Conservation (phyloP, 345 rosid species). For the Eutrema japonicum region DNA sequence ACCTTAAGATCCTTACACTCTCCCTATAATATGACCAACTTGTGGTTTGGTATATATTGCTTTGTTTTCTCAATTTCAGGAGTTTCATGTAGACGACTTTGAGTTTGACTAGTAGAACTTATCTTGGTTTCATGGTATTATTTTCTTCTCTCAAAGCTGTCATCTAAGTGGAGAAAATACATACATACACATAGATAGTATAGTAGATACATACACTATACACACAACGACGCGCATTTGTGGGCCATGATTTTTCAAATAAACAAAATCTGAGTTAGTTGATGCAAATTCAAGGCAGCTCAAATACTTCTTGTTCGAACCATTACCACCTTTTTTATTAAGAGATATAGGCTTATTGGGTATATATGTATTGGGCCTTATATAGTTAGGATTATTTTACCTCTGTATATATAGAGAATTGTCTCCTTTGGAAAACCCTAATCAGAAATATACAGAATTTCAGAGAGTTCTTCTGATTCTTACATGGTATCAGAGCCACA, state of each 20-base stretch:
- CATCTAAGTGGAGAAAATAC: background rate
- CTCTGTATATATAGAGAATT: too few species aligned
- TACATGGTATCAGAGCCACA: too few species aligned
- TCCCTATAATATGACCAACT: background rate
- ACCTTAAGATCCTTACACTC: too few species aligned
- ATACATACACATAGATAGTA: background rate
- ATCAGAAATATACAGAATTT: too few species aligned
- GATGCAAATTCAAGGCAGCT: background rate
- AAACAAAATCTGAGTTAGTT: slow-evolving; percentile 12
- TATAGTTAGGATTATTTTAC: too few species aligned
- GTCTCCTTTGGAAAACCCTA: too few species aligned
- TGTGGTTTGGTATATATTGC: background rate
- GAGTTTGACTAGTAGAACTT: slow-evolving; percentile 15
- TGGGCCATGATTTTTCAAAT: background rate
- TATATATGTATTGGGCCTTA: too few species aligned
- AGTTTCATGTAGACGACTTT: slow-evolving; percentile 22
- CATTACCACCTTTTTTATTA: background rate
- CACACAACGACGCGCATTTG: background rate
- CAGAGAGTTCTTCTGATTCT: too few species aligned
- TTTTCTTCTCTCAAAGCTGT: slow-evolving; percentile 9
- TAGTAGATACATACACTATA: background rate
- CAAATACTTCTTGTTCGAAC: background rate
- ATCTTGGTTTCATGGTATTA: background rate
- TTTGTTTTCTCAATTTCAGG: background rate
- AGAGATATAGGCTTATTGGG: too few species aligned